These are phyloP conservation scores for Schrenkiella parvula DNA, from an alignment of 345 rosid genomes.

Conservation along the genomic window DNA sequence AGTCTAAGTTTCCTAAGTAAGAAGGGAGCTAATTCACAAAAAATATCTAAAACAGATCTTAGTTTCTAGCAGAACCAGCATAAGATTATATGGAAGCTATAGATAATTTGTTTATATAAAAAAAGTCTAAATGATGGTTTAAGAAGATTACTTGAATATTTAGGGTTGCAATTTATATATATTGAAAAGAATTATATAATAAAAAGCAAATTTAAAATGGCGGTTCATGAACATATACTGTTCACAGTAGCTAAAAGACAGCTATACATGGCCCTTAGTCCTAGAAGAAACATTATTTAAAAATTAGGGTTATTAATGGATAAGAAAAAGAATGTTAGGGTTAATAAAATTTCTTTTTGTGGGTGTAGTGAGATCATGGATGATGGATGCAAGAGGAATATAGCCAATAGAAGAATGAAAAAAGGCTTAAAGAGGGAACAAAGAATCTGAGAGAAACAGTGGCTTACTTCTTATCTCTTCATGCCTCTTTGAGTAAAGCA, in stretches of 20 bases:
- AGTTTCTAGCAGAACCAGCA: not conserved
- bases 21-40: not conserved
- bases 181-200: not conserved
- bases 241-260: not conserved
- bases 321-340: conserved; percentile 12
- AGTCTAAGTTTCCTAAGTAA: not conserved
- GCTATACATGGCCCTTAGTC: not conserved
- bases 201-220: not conserved
- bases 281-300: not conserved
- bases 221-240: not conserved
- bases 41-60: not conserved
- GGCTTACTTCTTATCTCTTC: conserved; percentile 8
- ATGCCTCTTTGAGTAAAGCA: conserved; percentile 22
- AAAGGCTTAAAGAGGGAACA: conserved; percentile 12
- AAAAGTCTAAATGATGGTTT: not conserved
- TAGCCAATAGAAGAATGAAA: conserved; percentile 19
- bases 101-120: not conserved
- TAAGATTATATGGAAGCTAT: not conserved
- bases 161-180: not conserved
- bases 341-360: not conserved
- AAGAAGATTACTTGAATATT: not conserved
- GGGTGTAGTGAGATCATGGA: not conserved
- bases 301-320: not conserved
- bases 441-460: conserved; percentile 20
- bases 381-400: conserved; percentile 9